Percentiles rank a stretch among this genome's conserved stretches.
phyloP scores from a whole-genome alignment of 108 stramenopile genomes.

The Craspedostauros australis region DNA sequence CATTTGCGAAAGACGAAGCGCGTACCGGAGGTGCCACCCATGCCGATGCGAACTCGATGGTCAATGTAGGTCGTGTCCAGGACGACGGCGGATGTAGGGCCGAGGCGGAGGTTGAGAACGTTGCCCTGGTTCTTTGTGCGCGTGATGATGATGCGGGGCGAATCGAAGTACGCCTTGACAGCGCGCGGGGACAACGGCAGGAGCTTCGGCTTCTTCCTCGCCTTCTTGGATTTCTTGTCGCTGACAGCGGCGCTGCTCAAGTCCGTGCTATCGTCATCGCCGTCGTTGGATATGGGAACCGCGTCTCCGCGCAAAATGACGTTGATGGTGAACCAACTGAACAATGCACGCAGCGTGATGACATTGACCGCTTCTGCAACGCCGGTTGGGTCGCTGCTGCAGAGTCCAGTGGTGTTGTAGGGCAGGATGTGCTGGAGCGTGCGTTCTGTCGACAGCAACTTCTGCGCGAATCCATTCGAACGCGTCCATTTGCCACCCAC shows the following conservation, averaged over 20 bases:
- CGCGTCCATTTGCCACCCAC: constrained; percentile 82
- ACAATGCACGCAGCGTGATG: constrained; percentile 47
- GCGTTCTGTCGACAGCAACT: constrained; percentile 33
- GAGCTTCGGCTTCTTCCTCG: not conserved
- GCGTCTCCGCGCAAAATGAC: constrained; percentile 69
- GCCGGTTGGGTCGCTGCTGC: constrained; percentile 2
- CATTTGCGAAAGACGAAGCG: constrained; percentile 55
- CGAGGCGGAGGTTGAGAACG: constrained; percentile 31
- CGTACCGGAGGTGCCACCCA: constrained; percentile 67
- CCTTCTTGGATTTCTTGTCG: not conserved
- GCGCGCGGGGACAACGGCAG: constrained; percentile 43
- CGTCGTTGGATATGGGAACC: constrained; percentile 36
- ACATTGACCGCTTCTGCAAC: constrained; percentile 71
- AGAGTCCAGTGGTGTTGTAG: constrained; percentile 27
- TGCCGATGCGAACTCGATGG: constrained; percentile 43
- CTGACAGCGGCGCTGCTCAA: not conserved
- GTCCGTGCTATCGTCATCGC: not conserved
- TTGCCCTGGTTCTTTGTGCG: not conserved
- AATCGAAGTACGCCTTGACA: constrained; percentile 59
- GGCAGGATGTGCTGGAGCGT: constrained; percentile 66
- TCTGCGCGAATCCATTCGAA: constrained; percentile 32
- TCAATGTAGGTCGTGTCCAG: constrained; percentile 66
- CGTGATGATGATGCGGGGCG: constrained; percentile 53
- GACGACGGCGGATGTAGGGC: constrained; percentile 57
- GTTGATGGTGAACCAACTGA: constrained; percentile 34